phyloP scores from a whole-genome alignment of 208 protist species.

The Naegleria lovaniensis region DNA sequence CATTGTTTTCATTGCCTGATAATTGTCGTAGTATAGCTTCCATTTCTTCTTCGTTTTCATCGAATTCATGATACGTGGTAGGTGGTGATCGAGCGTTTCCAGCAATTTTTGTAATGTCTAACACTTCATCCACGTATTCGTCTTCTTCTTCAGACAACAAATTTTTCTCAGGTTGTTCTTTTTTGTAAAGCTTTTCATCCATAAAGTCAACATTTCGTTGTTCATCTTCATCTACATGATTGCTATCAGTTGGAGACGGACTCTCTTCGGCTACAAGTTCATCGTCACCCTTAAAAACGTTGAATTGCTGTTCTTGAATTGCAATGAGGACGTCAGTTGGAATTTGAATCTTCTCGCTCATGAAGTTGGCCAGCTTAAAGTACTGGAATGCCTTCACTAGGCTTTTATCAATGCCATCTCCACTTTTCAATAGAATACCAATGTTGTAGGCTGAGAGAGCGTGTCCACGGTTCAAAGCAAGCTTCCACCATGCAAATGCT shows the following conservation, averaged over 20 bases:
- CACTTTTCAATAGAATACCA: background rate
- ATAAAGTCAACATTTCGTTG: background rate
- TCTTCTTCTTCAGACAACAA: background rate
- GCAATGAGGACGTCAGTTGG: background rate
- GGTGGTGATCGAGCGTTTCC: background rate
- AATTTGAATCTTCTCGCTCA: background rate
- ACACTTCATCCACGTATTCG: background rate
- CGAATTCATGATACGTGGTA: background rate
- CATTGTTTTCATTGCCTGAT: background rate
- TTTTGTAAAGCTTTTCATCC: background rate
- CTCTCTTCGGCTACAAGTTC: background rate
- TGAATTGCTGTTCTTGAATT: background rate
- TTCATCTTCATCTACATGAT: background rate
- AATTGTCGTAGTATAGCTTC: background rate
- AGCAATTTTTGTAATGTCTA: background rate
- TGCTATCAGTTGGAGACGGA: background rate
- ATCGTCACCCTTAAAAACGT: background rate
- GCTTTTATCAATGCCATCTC: background rate
- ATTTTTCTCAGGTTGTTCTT: background rate
- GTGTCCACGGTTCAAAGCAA: constrained; percentile 2
- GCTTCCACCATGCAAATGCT: background rate
- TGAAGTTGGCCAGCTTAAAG: constrained; percentile 9
- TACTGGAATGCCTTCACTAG: background rate
- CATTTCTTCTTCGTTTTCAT: background rate
- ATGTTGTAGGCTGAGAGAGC: background rate